Conservation (phyloP, 495 filamentous ascomycete species). For the Eremomyces bilateralis region DNA sequence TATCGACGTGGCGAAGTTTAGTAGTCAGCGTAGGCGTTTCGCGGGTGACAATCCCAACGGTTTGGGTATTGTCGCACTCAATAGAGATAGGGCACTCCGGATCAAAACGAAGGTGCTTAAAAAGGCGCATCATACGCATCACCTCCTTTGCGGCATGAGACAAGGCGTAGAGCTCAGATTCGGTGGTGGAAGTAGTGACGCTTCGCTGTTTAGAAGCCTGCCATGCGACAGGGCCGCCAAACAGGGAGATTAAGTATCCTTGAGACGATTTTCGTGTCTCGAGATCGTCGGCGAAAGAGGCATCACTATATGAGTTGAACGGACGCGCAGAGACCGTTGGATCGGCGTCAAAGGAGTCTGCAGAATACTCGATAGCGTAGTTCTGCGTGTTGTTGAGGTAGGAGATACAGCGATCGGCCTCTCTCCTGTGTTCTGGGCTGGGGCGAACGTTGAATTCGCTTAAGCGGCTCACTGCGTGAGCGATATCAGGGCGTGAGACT, state of each 20-base stretch:
- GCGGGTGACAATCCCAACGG: constrained; percentile 4
- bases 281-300: constrained; percentile 4
- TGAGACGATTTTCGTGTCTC: constrained; percentile 5
- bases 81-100: neutral
- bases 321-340: too few species aligned
- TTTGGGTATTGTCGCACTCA: constrained; percentile 6
- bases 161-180: constrained; percentile 11
- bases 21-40: neutral
- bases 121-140: constrained; percentile 4
- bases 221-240: constrained; percentile 10
- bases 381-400: constrained; percentile 3
- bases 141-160: constrained; percentile 9
- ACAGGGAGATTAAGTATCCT: constrained; percentile 13
- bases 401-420: neutral
- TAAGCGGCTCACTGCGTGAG: constrained; percentile 1
- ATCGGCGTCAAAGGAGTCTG: neutral
- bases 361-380: constrained; percentile 1
- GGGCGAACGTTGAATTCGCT: constrained; percentile 1
- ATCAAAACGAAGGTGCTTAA: constrained; percentile 1
- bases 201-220: constrained; percentile 12
- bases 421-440: constrained; percentile 1
- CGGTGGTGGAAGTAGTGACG: constrained; percentile 14
- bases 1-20: constrained; percentile 7
- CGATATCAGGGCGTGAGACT: constrained; percentile 4
- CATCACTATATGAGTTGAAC: constrained; percentile 7